phyloP scores from a whole-genome alignment of 495 filamentous ascomycete genomes.

The Aspergillus asperescens region DNA sequence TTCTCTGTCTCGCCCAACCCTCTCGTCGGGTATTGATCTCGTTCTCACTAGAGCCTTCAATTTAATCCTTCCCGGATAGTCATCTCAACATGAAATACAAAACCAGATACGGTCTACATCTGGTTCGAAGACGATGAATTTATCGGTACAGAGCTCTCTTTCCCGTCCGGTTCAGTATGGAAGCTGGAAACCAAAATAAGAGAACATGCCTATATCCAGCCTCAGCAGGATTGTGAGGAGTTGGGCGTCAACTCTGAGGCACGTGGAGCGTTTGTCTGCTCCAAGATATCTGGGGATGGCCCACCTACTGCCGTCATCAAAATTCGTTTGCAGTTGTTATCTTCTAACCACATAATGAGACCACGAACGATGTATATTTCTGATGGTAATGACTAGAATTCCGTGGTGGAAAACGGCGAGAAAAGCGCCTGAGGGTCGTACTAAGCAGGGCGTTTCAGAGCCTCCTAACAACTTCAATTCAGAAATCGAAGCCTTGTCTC shows the following conservation, averaged over 20 bases:
- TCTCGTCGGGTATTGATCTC: no score
- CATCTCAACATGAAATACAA: no score
- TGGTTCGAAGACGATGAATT: slow-evolving; percentile 8
- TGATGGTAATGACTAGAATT: background rate
- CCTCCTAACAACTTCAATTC: background rate
- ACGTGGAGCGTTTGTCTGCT: slow-evolving; percentile 1
- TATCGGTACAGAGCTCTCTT: background rate
- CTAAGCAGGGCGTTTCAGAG: slow-evolving; percentile 1
- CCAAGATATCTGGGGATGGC: slow-evolving; percentile 4
- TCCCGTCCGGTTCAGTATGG: background rate
- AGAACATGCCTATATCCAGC: background rate
- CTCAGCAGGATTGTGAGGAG: background rate
- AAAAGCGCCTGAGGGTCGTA: background rate
- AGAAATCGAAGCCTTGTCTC: slow-evolving; percentile 1
- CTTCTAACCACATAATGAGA: no score
- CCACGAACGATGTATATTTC: no score
- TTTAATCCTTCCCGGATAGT: no score
- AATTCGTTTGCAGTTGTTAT: slow-evolving; percentile 4
- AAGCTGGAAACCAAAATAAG: background rate
- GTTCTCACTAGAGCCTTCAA: no score
- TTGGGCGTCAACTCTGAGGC: background rate
- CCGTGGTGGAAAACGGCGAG: background rate
- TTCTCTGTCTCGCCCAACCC: no score
- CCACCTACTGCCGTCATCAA: background rate
- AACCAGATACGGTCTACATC: no score